Evolutionary conservation across 2,329 filamentous ascomycete genomes (phyloP).

Genomic region (Daldinia sp.): DNA sequence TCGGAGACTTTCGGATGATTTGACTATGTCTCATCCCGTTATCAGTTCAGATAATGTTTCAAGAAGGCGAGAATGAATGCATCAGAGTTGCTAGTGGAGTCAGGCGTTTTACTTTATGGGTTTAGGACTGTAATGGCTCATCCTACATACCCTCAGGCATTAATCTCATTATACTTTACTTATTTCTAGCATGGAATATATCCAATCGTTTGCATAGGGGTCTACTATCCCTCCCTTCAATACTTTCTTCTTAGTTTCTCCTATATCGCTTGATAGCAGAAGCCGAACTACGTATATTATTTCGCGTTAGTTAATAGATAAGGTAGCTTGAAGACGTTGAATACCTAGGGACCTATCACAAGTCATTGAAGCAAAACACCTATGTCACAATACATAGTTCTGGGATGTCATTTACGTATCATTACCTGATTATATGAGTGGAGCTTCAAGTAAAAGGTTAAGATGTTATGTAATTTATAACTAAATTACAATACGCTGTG

Average conservation of each 20-base stretch:
- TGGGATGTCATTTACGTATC: background rate
- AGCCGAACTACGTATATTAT: background rate
- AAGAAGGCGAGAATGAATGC: background rate
- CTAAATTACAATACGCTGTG: background rate
- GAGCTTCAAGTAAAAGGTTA: background rate
- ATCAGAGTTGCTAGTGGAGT: slow-evolving; percentile 7
- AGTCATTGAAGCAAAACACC: too few relatives aligned
- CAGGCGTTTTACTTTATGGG: slow-evolving; percentile 7
- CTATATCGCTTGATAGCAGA: background rate
- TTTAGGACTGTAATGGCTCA: background rate
- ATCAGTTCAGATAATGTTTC: slow-evolving; percentile 1
- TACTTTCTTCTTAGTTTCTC: background rate
- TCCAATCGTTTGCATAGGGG: slow-evolving; percentile 2
- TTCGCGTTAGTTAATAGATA: background rate
- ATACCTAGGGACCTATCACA: background rate
- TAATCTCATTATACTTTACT: background rate
- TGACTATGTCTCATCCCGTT: background rate
- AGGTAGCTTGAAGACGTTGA: background rate
- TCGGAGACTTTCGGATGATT: background rate
- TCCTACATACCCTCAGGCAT: slow-evolving; percentile 5
- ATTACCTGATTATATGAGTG: background rate
- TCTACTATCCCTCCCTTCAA: too few relatives aligned
- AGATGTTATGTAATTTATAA: background rate
- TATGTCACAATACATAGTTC: background rate
- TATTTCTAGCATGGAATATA: background rate